Evolutionary conservation across 2,329 filamentous ascomycete genomes (phyloP), one percentile per base, ranked within the genome.

Genomic region (Furcasterigmium furcatum): DNA sequence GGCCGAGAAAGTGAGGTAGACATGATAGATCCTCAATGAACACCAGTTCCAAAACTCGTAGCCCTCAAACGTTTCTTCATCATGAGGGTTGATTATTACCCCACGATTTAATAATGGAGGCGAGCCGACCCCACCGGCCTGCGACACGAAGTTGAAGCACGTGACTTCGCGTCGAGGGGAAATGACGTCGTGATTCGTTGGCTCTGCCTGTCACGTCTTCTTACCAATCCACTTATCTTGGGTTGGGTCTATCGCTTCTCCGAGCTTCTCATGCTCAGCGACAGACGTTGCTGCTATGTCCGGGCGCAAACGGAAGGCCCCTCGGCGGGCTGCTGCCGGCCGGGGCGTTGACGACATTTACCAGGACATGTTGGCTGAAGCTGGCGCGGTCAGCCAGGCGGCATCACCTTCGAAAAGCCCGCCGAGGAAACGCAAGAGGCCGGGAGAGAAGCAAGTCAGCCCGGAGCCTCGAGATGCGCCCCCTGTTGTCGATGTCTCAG

Each of bases 281-380:
- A 12, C 24, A 27, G 7, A 27, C 7, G 7, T 12, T 7, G 24
- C 12, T 12, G 24, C 24, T 12, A 60, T 61, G 58, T 52, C 44
- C 14, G 55, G 54, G 25, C 51, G 47, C 36, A 60, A 59, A 46
- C 52, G 57, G 44, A 50, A 45, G 36, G 54, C 54, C 27, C 46
- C 54, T 2, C 57, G 59, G 6, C 58, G 56, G 18, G 46, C 55
- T n/a, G 46, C 52, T 22, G 41, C 49, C 34, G 48, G 52, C 22
- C 30, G 38, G 14, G 44, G 43, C 19, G 50, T 67, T 6, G 64
- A 66, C 19, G 61, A 69, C 22, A 64, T 78, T 27, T 77, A 77
- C 53, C 64, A 59, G 35, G 66, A 76, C 49, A 73, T 78, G 73
- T 65, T 78, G 27, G 60, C 60, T 12, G 73, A 77, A 51, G 74